Conservation (phyloP, 2,329 filamentous ascomycete species). For the Trichoderma sp. region DNA sequence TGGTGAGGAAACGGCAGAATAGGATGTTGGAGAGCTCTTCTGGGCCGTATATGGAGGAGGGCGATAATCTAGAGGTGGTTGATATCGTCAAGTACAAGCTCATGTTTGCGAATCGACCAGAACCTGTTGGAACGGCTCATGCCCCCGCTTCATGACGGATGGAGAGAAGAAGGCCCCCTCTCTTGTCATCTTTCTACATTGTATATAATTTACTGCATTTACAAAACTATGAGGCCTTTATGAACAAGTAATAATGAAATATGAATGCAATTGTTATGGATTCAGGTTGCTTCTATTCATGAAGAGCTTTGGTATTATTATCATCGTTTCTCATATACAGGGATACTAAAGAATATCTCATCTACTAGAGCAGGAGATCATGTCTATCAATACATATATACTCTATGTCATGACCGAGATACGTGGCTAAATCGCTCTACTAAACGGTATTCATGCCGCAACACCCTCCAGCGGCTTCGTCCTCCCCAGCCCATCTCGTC, state of each 20-base stretch:
- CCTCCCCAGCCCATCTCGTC: constrained; percentile 82
- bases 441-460: constrained; percentile 18
- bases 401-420: neutral
- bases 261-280: neutral
- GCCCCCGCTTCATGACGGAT: constrained; percentile 22
- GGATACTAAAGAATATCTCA: neutral
- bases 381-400: neutral
- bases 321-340: neutral
- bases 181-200: neutral
- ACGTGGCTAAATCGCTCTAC: neutral
- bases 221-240: neutral
- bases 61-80: constrained; percentile 70
- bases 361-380: neutral
- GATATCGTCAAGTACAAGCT: constrained; percentile 87
- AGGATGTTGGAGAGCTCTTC: constrained; percentile 43
- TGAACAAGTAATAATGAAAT: too few relatives aligned
- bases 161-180: too few relatives aligned
- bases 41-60: constrained; percentile 36
- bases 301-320: too few relatives aligned
- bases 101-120: constrained; percentile 77
- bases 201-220: neutral
- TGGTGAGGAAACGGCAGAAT: constrained; percentile 61
- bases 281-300: neutral
- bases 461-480: constrained; percentile 52
- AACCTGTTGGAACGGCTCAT: constrained; percentile 65